These are phyloP conservation scores for Phaeosphaeria sp. DNA, from an alignment of 2,329 filamentous ascomycete species.

Conservation along the genomic window DNA sequence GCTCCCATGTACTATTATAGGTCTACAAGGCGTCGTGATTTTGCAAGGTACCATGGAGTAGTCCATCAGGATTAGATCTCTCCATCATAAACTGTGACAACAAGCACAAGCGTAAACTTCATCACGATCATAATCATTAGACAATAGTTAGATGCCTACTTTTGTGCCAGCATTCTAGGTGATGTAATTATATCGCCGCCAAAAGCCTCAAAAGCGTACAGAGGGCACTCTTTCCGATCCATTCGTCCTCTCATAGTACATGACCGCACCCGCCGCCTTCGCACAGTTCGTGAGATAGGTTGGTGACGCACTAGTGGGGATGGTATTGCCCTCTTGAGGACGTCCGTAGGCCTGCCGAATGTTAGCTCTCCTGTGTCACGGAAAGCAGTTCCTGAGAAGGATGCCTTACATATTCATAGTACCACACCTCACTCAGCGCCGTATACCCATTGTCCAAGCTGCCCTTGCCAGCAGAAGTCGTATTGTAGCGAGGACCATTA, in stretches of 20 bases:
- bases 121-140: no score
- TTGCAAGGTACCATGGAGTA: no score
- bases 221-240: conserved; percentile 45
- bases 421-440: conserved; percentile 69
- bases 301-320: conserved; percentile 58
- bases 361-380: background rate
- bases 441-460: conserved; percentile 64
- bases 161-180: no score
- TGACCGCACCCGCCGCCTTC: conserved; percentile 59
- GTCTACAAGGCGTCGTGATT: no score
- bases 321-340: conserved; percentile 60
- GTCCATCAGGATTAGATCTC: no score
- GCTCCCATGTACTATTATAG: no score
- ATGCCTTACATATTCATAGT: conserved; percentile 64
- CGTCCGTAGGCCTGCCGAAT: conserved; percentile 54
- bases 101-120: no score
- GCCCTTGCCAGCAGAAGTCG: conserved; percentile 63
- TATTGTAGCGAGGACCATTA: conserved; percentile 66
- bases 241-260: conserved; percentile 61
- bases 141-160: no score
- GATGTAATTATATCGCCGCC: no score
- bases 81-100: no score
- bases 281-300: conserved; percentile 62
- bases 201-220: conserved; percentile 33
- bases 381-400: background rate